A percentile compares a stretch with the other conserved stretches of the same genome.
phyloP scores from a whole-genome alignment of 768 basidiomycete species.

The Boletus tomentosulus region DNA sequence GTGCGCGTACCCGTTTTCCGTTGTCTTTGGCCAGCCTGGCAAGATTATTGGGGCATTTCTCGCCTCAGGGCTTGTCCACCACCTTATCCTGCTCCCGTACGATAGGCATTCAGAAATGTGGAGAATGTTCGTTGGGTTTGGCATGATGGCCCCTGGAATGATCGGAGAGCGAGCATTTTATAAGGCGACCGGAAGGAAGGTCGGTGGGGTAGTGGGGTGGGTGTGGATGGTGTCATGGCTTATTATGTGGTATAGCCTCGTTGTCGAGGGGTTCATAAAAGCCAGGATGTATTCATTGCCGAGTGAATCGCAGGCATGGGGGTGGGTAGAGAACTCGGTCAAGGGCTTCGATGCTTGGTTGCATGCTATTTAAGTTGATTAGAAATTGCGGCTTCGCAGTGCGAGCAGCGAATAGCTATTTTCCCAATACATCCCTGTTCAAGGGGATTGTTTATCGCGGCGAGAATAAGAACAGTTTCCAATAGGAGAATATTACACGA shows the following conservation, averaged over 20 bases:
- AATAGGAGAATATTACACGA: too few relatives aligned
- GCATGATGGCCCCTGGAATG: not conserved
- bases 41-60: not conserved
- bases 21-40: not conserved
- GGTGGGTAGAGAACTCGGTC: too few relatives aligned
- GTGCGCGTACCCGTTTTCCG: not conserved
- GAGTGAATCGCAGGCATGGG: not conserved
- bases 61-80: not conserved
- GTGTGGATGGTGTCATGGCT: not conserved
- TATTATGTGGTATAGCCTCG: not conserved
- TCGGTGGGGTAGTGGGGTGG: not conserved
- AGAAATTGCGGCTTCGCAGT: too few relatives aligned
- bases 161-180: not conserved
- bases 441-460: too few relatives aligned
- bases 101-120: not conserved
- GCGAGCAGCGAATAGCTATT: not conserved
- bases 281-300: not conserved
- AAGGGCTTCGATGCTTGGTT: not conserved
- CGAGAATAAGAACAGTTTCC: too few relatives aligned
- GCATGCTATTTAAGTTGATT: too few relatives aligned
- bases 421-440: too few relatives aligned
- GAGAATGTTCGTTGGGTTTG: slow-evolving; percentile 1
- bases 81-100: not conserved
- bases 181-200: not conserved
- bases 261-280: not conserved